Evolutionary conservation across 1,284 basidiomycete genomes (phyloP), one percentile per base, ranked within the genome.

Genomic region (Malassezia arunalokei): DNA sequence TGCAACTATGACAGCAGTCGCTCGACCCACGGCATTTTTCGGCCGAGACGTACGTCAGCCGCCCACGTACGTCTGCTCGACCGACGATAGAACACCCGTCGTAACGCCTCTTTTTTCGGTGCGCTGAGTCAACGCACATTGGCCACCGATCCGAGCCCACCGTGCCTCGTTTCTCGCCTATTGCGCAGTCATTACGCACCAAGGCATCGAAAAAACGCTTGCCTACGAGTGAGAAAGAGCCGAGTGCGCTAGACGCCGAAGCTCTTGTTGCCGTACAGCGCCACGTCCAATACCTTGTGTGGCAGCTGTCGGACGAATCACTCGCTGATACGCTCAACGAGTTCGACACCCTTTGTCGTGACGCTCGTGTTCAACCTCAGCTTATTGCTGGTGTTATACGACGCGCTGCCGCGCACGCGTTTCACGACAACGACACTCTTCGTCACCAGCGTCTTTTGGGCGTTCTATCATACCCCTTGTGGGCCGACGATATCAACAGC

Each of bases 211-310:
- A 17, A 11, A 37, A 28, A 20, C 31, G 29, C 32, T 30, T 40
- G 24, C 31, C 15, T 31, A 42, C 14, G 46, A 29, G 46, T 35
- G 38, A 47, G 24, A 24, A 32, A n/a, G 29, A 27, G 27, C 17
- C 33, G 27, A 24, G 15, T 17, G 35, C 11, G n/a, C 20, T 14
- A 14, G 33, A 47, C 35, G 35, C 44, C 24, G 44, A 47, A 14
- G 15, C 79, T 79, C 51, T 81, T 81, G 3, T 74, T 88, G 29
- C 77, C 56, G 79, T 85, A 7, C 87, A 85, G 71, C 83, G 81
- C 30, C 79, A 86, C 27, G 33, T 50, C 15, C 40, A 43, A 5
- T 47, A 29, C 35, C 45, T 55, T 6, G 40, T 49, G 31, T 55
- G 47, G 48, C 53, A 49, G 27, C 38, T 55, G 20, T 15, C 40